Evolutionary conservation across 345 rosid genomes (phyloP), one percentile per base, ranked within the genome.

Genomic region (Citrus unshiu): DNA sequence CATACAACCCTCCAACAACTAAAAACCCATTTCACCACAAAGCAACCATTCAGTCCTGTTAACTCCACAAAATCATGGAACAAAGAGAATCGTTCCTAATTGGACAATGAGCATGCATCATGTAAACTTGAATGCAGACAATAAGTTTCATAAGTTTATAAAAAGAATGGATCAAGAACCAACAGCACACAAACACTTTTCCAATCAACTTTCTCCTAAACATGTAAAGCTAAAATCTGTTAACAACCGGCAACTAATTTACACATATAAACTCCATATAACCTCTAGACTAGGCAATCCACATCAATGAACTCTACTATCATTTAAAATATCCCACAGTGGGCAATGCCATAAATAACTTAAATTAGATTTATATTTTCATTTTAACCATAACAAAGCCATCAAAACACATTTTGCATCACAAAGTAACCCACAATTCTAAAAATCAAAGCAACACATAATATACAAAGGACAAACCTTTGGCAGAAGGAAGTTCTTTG

Each of bases 401-500:
- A 3, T 37, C 54, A 68, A 35, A 65, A 58, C 21, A 40, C 6
- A 9, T 60, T 65, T 65, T 65, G 29, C 18, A 39, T 68, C 6
- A 51, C 37, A 70, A 18, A 59, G 25, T 9, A 56, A 57, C 27
- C 61, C 13, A 19, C 16, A 0, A 68, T 18, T 54, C 5, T 54
- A 22, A 29, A 69, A 25, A 68, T 21, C 58, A 9, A 21, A 25
- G 58, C 5, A 16, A 14, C 13, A 29, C 3, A 8, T 12, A 29
- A 27, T 22, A 30, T 13, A 6, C 18, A 60, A 40, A 29, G 19
- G 56, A 40, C 21, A 2, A 27, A 95, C 99, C 99, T 87, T 93
- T 95, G 56, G 98, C 75, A 72, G 89, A 60, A 71, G 99, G 99
- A 78, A 92, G 90, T n/a, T 95, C 98, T 85, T 88, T 91, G 76